Evolutionary conservation across 352 stramenopile genomes (phyloP).

Genomic region (Phytophthora rubi): DNA sequence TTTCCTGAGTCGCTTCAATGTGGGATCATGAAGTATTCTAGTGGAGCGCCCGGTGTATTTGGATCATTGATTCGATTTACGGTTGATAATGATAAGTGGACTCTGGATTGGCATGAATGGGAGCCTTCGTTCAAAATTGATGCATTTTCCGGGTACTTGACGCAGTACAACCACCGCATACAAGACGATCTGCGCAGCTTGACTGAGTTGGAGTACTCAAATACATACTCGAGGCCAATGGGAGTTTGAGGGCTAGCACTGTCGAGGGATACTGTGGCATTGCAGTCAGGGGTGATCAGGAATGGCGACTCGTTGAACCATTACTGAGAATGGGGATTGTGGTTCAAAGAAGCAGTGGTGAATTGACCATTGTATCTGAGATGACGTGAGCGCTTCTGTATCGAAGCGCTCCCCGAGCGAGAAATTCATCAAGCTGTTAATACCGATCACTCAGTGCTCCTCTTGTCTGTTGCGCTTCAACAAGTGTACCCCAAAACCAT

Average conservation of each 20-base stretch:
- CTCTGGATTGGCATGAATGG: conserved; percentile 9
- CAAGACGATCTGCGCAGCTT: conserved; percentile 2
- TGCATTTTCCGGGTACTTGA: not conserved
- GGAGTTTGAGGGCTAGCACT: conserved; percentile 1
- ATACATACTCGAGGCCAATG: conserved; percentile 8
- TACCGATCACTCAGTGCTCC: conserved; percentile 2
- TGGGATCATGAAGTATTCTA: conserved; percentile 26
- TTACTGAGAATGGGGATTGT: conserved; percentile 13
- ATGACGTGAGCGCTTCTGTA: conserved; percentile 4
- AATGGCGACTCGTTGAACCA: conserved; percentile 11
- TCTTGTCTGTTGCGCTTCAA: conserved; percentile 13
- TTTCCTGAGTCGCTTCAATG: conserved; percentile 24
- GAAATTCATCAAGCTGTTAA: conserved; percentile 8
- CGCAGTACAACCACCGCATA: not conserved
- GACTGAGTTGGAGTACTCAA: conserved; percentile 6
- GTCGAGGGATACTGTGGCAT: not conserved
- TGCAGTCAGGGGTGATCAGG: not conserved
- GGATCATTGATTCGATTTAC: conserved; percentile 31
- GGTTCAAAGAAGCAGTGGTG: conserved; percentile 2
- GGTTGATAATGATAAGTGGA: conserved; percentile 16
- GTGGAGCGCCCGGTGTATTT: conserved; percentile 29
- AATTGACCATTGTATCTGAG: conserved; percentile 7
- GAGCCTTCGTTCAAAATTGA: conserved; percentile 11
- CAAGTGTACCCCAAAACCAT: conserved; percentile 1
- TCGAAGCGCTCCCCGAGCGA: conserved; percentile 9